phyloP scores from a whole-genome alignment of 179 eudicot species.

The Patellifolia procumbens region DNA sequence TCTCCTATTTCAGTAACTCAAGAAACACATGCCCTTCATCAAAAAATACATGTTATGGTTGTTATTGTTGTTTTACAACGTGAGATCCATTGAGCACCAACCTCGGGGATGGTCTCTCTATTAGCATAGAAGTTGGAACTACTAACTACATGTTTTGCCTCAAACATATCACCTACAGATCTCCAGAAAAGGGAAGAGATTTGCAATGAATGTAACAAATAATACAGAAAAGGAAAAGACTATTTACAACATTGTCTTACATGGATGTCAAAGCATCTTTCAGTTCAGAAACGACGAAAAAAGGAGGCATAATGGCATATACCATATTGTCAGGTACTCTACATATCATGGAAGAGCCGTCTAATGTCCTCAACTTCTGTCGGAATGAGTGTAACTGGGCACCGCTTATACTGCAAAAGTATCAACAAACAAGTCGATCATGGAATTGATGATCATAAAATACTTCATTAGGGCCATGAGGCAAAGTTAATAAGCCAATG shows the following conservation, averaged over 20 bases:
- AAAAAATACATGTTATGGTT: too few relatives aligned
- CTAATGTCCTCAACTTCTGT: slow-evolving; percentile 74
- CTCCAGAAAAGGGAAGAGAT: not conserved
- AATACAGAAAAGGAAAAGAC: not conserved
- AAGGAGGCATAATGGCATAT: not conserved
- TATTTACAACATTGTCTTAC: not conserved
- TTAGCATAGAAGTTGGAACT: too few relatives aligned
- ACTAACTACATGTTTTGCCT: not conserved
- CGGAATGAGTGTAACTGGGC: slow-evolving; percentile 82
- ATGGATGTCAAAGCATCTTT: slow-evolving; percentile 1
- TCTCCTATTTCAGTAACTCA: too few relatives aligned
- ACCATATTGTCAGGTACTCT: not conserved
- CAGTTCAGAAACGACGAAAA: not conserved
- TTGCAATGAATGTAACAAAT: not conserved
- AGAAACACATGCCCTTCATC: too few relatives aligned
- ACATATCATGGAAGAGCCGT: slow-evolving; percentile 91
- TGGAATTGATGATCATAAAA: not conserved
- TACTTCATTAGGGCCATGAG: not conserved
- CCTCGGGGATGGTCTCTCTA: not conserved
- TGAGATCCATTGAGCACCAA: too few relatives aligned
- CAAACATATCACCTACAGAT: not conserved
- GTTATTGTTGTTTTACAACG: too few relatives aligned
- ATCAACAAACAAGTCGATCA: not conserved
- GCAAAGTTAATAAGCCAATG: not conserved
- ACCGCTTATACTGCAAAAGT: slow-evolving; percentile 72